Evolutionary conservation across 306 rosid species (phyloP).

Genomic region (Potentilla sterilis): DNA sequence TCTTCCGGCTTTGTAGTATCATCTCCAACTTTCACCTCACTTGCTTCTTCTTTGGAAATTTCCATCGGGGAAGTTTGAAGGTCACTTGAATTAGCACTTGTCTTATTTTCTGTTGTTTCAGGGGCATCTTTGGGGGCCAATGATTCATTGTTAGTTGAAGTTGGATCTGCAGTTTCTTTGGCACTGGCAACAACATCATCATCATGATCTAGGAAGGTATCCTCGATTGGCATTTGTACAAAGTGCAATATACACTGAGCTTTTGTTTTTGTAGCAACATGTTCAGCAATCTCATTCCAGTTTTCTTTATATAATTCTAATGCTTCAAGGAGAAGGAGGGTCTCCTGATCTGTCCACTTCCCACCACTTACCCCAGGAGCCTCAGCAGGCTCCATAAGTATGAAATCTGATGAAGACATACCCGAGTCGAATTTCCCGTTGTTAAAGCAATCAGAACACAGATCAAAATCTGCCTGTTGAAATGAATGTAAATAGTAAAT

Average conservation of each 20-base stretch:
- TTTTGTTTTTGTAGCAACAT: slow-evolving; percentile 90
- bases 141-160: slow-evolving; percentile 43
- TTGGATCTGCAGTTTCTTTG: slow-evolving; percentile 56
- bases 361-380: slow-evolving; percentile 81
- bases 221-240: slow-evolving; percentile 96
- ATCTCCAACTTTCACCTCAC: slow-evolving; percentile 38
- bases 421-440: slow-evolving; percentile 79
- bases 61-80: slow-evolving; percentile 35
- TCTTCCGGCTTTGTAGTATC: slow-evolving; percentile 46
- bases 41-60: slow-evolving; percentile 46
- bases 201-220: slow-evolving; percentile 59
- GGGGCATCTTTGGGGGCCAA: slow-evolving; percentile 47
- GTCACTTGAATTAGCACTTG: slow-evolving; percentile 41
- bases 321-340: slow-evolving; percentile 95
- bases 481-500: slow-evolving; percentile 39
- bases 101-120: slow-evolving; percentile 41
- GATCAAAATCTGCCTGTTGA: slow-evolving; percentile 93
- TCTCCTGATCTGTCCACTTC: slow-evolving; percentile 98
- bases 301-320: slow-evolving; percentile 86
- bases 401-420: slow-evolving; percentile 85
- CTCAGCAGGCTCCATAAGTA: slow-evolving; percentile 97
- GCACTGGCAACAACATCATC: slow-evolving; percentile 43
- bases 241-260: slow-evolving; percentile 92
- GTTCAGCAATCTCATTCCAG: slow-evolving; percentile 96
- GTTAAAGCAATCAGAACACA: slow-evolving; percentile 83